These are phyloP conservation scores for Crucibulum parvulum DNA, from an alignment of 1,284 basidiomycete species.

Conservation along the genomic window DNA sequence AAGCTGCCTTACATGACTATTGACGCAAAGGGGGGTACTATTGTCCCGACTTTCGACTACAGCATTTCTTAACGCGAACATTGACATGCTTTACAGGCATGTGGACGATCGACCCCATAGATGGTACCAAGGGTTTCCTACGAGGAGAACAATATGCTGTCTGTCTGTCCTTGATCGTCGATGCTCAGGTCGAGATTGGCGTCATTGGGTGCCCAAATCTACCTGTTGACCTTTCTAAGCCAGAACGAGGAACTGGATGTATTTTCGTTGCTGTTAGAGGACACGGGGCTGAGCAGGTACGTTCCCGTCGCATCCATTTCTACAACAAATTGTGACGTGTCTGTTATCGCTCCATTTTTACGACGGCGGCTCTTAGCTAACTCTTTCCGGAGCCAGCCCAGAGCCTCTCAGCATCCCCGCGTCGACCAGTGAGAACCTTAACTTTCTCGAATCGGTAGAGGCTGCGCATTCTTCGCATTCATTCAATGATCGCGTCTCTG, in stretches of 20 bases:
- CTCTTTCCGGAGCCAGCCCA: slow-evolving; percentile 49
- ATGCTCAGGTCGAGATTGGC: slow-evolving; percentile 86
- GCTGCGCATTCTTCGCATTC: slow-evolving; percentile 90
- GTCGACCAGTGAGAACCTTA: slow-evolving; percentile 55
- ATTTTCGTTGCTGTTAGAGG: slow-evolving; percentile 87
- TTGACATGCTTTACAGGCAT: slow-evolving; percentile 58
- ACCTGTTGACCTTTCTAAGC: slow-evolving; percentile 62
- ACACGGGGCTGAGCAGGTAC: slow-evolving; percentile 81
- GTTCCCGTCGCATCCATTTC: slow-evolving; percentile 7
- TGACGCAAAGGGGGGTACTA: not conserved
- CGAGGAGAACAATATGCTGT: slow-evolving; percentile 98
- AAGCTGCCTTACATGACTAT: no score
- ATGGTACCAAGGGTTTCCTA: slow-evolving; percentile 95
- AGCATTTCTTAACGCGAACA: not conserved
- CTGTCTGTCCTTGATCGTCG: slow-evolving; percentile 90
- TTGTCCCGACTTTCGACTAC: not conserved
- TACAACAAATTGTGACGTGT: not conserved
- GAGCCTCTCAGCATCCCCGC: slow-evolving; percentile 56
- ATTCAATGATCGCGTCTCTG: slow-evolving; percentile 81
- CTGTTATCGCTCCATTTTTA: not conserved
- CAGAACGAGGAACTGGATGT: slow-evolving; percentile 73
- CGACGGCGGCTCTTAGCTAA: slow-evolving; percentile 35
- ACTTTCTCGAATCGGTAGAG: slow-evolving; percentile 94
- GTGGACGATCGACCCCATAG: slow-evolving; percentile 94
- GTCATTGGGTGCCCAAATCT: slow-evolving; percentile 98